These are phyloP conservation scores for Euphorbia celastroides DNA, from an alignment of 441 rosid species.

Conservation along the genomic window DNA sequence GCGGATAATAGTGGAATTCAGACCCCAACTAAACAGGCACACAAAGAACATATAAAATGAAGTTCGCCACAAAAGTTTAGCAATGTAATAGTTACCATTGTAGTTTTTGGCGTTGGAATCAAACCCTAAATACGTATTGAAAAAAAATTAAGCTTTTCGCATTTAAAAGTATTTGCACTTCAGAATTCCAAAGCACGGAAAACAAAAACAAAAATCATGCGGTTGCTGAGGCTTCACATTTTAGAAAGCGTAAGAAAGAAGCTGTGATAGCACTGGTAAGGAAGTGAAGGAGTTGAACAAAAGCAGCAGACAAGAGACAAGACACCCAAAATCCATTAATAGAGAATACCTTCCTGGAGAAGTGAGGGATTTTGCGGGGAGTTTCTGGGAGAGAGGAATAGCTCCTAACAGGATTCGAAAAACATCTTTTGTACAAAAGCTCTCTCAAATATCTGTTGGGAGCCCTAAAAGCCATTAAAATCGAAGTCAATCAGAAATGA, in stretches of 20 bases:
- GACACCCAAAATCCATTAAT: background rate
- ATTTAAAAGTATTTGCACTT: background rate
- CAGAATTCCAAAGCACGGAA: background rate
- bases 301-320: background rate
- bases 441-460: conserved; percentile 41
- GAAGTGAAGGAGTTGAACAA: background rate
- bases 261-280: background rate
- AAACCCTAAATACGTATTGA: background rate
- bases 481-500: background rate
- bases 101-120: background rate
- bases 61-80: background rate
- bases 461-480: conserved; percentile 44
- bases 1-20: background rate
- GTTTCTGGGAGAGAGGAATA: conserved; percentile 44
- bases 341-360: conserved; percentile 59
- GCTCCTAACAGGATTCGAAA: conserved; percentile 34
- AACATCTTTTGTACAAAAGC: conserved; percentile 32
- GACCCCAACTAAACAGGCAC: background rate
- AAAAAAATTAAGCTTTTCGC: background rate
- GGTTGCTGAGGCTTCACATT: background rate
- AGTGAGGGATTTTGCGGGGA: conserved; percentile 71
- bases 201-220: background rate
- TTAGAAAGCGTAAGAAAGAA: background rate
- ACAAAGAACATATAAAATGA: background rate
- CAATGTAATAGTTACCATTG: background rate